Base-by-base conservation (phyloP, 208 protist genomes). In the Acanthamoeba quina region DNA sequence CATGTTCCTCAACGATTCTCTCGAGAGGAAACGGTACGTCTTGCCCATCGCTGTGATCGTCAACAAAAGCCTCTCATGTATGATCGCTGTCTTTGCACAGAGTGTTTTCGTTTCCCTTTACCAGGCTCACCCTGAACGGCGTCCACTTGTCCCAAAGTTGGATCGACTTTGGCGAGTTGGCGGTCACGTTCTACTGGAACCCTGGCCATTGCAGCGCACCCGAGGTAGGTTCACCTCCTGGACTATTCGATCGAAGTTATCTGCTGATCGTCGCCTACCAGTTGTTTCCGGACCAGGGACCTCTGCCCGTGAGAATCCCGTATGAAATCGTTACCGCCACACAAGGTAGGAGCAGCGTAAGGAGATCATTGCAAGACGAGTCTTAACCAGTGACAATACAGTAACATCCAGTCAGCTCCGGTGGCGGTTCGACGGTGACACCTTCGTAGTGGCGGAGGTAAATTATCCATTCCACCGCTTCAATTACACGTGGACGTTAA, bases 161-260 rank as follows among this genome's bases (percentile, higher is more conserved):
- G 78, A 37, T 86, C 6, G 78, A 86, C 49, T 54, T 86, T 86
- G 78, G 78, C 19, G 34, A 86, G 7, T 24, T 86, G 24, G 21
- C 21, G 24, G 52, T 62, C 44, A 86, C 47, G 3, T 64, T 86
- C 29, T 86, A 41, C 13, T n/a, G 21, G 13, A 62, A 86, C 21
- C 78, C 78, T 21, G 19, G 11, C n/a, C 24, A 11, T 5, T 86
- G 49, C 78, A 62, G 31, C 52, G 41, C 78, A 15, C 78, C 78
- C 1, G 31, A 86, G 49, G 78, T 86, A 52, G 5, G 47, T 24
- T 21, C 2, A 62, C 11, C 11, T 31, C 21, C 41, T 62, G 78
- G 24, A 19, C 17, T 41, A 41, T 62, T 13, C 29, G 34, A n/a
- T n/a, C 10, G 37, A 11, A 34, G 26, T 78, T 21, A 5, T 10